Base-by-base conservation (phyloP, 2,329 filamentous ascomycete species). In the Stagonosporopsis chrysanthemi region DNA sequence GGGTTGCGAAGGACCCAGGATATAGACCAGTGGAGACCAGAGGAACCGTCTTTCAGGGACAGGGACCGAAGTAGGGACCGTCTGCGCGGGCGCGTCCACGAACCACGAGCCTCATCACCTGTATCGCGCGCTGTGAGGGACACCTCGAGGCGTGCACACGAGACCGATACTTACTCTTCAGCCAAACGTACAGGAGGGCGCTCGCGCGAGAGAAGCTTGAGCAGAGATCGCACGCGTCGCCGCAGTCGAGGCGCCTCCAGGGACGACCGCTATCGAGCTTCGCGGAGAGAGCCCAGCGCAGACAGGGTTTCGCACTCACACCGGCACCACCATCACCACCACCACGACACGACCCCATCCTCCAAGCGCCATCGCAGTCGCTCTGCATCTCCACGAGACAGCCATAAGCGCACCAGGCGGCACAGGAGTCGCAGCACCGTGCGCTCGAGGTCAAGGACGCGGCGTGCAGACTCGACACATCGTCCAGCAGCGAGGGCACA, bases 11-110 rank as follows among this genome's bases (percentile, higher is more conserved):
- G 71, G 68, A 64, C 73, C 69, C 75, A 75, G 70, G 72, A 75
- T 69, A 73, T 77, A 77, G 76, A 77, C 62, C 73, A 77, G 74
- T 76, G 76, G 76, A 74, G 76, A 76, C 71, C 74, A 69, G 75
- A 77, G 72, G 75, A 75, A 69, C 63, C 66, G 48, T 72, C 73
- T 52, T 59, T 64, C 52, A 64, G 73, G 71, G 69, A 67, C 61
- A 70, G 71, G 61, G 72, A 73, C 42, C 53, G 56, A 42, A 46
- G 53, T 39, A 64, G 66, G 61, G 69, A 71, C 45, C 67, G 68
- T 17, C 58, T 58, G 31, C 63, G 66, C 52, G 67, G 72, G 49
- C 64, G 67, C 55, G 65, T 61, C 56, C 60, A 63, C 66, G 62
- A 71, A 61, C 61, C 68, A 55, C 70, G 69, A 63, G 62, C 72